phyloP scores from a whole-genome alignment of 164 flowering plant genomes.

The Piper longum region DNA sequence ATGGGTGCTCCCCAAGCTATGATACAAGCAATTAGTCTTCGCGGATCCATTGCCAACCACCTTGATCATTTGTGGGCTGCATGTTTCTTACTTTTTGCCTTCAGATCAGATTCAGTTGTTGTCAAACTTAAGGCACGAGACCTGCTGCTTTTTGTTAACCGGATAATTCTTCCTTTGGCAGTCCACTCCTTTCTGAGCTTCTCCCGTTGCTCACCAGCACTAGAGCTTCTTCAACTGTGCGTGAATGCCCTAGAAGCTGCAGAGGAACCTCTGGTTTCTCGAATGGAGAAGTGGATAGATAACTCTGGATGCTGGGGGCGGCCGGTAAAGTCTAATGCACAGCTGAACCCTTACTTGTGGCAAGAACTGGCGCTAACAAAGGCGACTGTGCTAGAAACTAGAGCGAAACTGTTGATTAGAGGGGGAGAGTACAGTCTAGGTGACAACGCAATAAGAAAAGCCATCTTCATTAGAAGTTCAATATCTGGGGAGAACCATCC shows the following conservation, averaged over 20 bases:
- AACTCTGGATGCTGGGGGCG: conserved; percentile 62
- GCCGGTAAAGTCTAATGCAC: conserved; percentile 58
- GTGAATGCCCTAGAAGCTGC: conserved; percentile 74
- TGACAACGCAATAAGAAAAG: conserved; percentile 75
- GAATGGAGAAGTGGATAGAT: conserved; percentile 76
- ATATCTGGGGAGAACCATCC: conserved; percentile 84
- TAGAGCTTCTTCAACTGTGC: conserved; percentile 73
- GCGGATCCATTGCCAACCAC: conserved; percentile 35
- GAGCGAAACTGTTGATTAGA: conserved; percentile 78
- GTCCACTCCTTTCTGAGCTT: conserved; percentile 53
- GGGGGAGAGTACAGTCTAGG: conserved; percentile 87
- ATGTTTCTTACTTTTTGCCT: conserved; percentile 60
- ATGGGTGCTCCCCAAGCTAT: conserved; percentile 60
- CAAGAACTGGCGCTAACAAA: conserved; percentile 71
- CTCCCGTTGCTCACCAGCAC: conserved; percentile 65
- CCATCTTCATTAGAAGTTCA: conserved; percentile 67
- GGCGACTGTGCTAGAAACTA: conserved; percentile 80
- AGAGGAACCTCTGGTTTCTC: conserved; percentile 66
- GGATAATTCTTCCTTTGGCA: conserved; percentile 65
- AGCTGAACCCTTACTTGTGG: conserved; percentile 80
- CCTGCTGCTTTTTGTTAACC: conserved; percentile 42
- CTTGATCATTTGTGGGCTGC: conserved; percentile 89
- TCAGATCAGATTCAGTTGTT: conserved; percentile 39
- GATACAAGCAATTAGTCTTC: conserved; percentile 51
- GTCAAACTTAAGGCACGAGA: conserved; percentile 62